These are phyloP conservation scores for Irineochytrium annulatum DNA, from an alignment of 192 early-diverging fungal species.

Conservation along the genomic window DNA sequence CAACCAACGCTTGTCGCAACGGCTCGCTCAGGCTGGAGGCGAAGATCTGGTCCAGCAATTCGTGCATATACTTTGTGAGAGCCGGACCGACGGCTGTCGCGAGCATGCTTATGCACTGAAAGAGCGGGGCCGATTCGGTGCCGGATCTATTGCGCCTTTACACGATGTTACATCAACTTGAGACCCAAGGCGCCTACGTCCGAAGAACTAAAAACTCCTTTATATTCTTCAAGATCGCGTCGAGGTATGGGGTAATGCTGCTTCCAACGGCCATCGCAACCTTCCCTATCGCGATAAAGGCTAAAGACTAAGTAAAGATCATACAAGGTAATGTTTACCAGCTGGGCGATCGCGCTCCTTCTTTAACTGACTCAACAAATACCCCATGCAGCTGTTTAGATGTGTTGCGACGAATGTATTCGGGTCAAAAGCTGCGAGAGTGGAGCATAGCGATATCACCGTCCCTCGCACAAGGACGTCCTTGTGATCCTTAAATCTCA, in stretches of 20 bases:
- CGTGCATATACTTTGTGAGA: conserved; percentile 74
- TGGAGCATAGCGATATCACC: conserved; percentile 79
- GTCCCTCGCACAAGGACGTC: conserved; percentile 76
- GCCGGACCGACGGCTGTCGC: conserved; percentile 84
- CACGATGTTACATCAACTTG: neutral
- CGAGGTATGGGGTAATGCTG: conserved; percentile 75
- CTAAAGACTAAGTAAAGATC: conserved; percentile 31
- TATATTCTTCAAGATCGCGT: conserved; percentile 69
- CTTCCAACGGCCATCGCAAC: conserved; percentile 75
- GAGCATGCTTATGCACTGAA: conserved; percentile 84
- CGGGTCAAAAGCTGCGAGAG: conserved; percentile 75
- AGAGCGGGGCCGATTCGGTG: conserved; percentile 42
- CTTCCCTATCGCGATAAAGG: conserved; percentile 81
- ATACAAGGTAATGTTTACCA: conserved; percentile 18
- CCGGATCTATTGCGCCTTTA: conserved; percentile 27
- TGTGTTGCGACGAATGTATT: conserved; percentile 61
- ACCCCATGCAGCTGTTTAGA: conserved; percentile 67
- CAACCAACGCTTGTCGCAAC: conserved; percentile 72
- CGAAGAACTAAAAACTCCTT: conserved; percentile 69
- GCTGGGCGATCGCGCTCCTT: conserved; percentile 64
- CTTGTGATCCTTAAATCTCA: conserved; percentile 71
- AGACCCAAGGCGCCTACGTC: conserved; percentile 57
- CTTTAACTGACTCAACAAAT: conserved; percentile 69
- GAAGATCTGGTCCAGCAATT: conserved; percentile 86
- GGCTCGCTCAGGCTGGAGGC: conserved; percentile 76